Evolutionary conservation across 2,329 filamentous ascomycete genomes (phyloP), one percentile per base, ranked within the genome.

Genomic region (Fusarium beomiforme): DNA sequence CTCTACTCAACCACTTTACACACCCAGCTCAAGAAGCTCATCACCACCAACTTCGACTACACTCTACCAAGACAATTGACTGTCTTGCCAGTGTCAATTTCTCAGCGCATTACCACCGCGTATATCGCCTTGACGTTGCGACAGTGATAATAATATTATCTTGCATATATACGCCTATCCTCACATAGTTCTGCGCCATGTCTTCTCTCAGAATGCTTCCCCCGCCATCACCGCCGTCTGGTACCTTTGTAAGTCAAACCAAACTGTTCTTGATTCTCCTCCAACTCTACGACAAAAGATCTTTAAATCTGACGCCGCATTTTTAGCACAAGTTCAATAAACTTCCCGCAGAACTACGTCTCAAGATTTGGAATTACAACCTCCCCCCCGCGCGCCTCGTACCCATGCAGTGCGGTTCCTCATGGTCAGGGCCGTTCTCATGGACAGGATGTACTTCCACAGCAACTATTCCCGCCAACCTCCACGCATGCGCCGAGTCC

Each of bases 361-460:
- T 86, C 26, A 83, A 80, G 59, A 84, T 87, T 51, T 87, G 85
- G 85, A 78, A 78, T 42, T 79, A 83, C 69, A 85, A 81, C 70
- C 76, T 85, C 21, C 82, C 84, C 1, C 73, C 76, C 17, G 76
- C 81, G 14, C 83, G 85, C 34, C 77, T 87, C 51, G 81, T 87
- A 29, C 79, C 83, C 3, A 76, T 86, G 33, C 79, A 77, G 43
- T 85, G 83, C 74, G 81, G 81, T 31, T 75, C 78, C 39, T 74
- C 75, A 17, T 78, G 78, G 36, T 67, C 59, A 17, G 69, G 74
- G 21, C 57, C 60, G 10, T 55, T 58, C 54, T 66, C 75, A 24
- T 69, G 72, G 44, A 69, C 71, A 12, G 82, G 82, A 53, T 85
- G 83, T 75, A 81, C 79, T 9, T 85, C 84, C 6, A 69, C 80